Conservation (phyloP, 352 stramenopile species). For the Plasmopara viticola region DNA sequence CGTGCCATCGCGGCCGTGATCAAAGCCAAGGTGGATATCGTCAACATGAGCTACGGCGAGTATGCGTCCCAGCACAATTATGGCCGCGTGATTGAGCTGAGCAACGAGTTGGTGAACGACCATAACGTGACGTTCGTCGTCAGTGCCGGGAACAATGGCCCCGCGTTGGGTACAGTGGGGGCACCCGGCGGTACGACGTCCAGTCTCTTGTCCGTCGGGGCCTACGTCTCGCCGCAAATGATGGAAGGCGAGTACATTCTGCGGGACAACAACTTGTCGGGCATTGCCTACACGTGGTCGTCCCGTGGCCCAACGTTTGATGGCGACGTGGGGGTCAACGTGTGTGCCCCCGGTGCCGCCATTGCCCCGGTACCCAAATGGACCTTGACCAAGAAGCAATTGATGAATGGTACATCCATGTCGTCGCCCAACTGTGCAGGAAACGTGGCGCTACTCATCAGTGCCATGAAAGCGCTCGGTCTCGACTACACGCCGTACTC, state of each 20-base stretch:
- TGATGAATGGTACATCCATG: slow-evolving; percentile 98
- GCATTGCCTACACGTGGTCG: slow-evolving; percentile 89
- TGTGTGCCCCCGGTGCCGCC: slow-evolving; percentile 91
- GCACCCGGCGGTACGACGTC: slow-evolving; percentile 87
- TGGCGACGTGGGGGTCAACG: slow-evolving; percentile 86
- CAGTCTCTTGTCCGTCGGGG: slow-evolving; percentile 88
- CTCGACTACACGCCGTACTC: slow-evolving; percentile 84
- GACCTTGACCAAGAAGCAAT: slow-evolving; percentile 92
- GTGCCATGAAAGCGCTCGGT: slow-evolving; percentile 73
- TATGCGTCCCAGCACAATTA: slow-evolving; percentile 82
- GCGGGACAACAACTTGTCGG: slow-evolving; percentile 52
- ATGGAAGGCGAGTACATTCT: slow-evolving; percentile 91
- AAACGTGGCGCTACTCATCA: slow-evolving; percentile 91
- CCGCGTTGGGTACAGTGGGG: slow-evolving; percentile 91
- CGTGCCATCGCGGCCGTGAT: slow-evolving; percentile 89
- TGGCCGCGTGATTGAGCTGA: slow-evolving; percentile 86
- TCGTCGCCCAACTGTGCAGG: slow-evolving; percentile 91
- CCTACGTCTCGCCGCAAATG: slow-evolving; percentile 94
- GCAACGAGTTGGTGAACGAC: slow-evolving; percentile 87
- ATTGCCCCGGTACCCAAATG: slow-evolving; percentile 93
- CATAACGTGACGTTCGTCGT: slow-evolving; percentile 92
- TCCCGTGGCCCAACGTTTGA: slow-evolving; percentile 90
- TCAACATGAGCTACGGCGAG: slow-evolving; percentile 97
- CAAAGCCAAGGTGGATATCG: slow-evolving; percentile 84
- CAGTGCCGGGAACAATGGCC: slow-evolving; percentile 94